Evolutionary conservation across 768 basidiomycete species (phyloP), one percentile per base, ranked within the genome.

Genomic region (Peribolospora baueri): DNA sequence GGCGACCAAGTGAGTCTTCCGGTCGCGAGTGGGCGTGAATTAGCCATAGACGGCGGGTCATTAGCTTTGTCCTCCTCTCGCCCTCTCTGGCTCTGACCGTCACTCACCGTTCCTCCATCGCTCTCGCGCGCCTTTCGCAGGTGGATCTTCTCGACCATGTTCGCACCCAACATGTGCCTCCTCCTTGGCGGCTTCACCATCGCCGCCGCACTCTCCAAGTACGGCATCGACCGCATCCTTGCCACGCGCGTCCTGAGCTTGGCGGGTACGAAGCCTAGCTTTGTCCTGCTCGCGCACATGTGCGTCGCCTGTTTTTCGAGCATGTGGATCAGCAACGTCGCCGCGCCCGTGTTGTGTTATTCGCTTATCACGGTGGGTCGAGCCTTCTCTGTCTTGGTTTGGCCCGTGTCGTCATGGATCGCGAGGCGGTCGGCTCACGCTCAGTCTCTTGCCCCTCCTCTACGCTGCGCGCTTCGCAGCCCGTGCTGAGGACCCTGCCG

Each of bases 271-370:
- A 74, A 74, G 54, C 93, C 91, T 2, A 79, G 76, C 58, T 80
- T 75, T 0, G 90, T 98, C 3, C 71, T 98, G 6, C 75, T 98
- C 48, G 81, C 86, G 0, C 84, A 95, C 66, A 97, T 97, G 93
- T 78, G 73, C 48, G 88, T 98, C 13, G 82, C 88, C 2, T 95
- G 88, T 64, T 98, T 98, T 65, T 87, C 90, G 3, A 88, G 84
- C 68, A 98, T 97, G 91, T 97, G 88, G 93, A 97, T 98, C 63
- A 88, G 85, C 68, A 97, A 98, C 65, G 93, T 98, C 14, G 91
- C 93, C 3, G 93, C 93, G 13, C 90, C 91, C 7, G 93, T 91
- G 3, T 73, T 97, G 8, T 95, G 93, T 71, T 97, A 93, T 66
- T 84, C 88, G 14, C 72, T 98, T 56, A 90, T 97, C 65, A 81